Evolutionary conservation across 768 basidiomycete genomes (phyloP).

Genomic region (Chiua virens): DNA sequence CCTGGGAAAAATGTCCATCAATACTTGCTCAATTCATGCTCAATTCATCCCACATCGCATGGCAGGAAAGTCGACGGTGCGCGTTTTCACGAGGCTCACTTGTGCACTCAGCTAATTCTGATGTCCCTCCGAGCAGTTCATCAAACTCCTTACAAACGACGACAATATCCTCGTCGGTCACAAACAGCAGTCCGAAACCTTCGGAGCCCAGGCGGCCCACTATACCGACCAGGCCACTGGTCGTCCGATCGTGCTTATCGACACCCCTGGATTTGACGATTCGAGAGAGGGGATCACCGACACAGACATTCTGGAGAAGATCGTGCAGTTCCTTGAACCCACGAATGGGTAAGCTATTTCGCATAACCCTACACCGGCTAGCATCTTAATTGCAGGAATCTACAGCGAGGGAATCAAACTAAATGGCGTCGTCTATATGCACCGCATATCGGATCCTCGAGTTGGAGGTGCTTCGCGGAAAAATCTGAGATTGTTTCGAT

Average conservation of each 20-base stretch:
- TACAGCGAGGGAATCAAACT: slow-evolving; percentile 19
- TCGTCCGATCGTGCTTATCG: slow-evolving; percentile 14
- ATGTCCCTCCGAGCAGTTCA: background rate
- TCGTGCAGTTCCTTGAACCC: slow-evolving; percentile 4
- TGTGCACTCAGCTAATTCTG: background rate
- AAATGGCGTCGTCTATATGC: slow-evolving; percentile 46
- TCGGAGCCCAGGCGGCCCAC: background rate
- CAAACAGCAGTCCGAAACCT: slow-evolving; percentile 4
- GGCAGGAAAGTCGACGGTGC: slow-evolving; percentile 8
- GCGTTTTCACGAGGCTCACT: background rate
- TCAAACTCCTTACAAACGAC: slow-evolving; percentile 4
- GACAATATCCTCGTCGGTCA: slow-evolving; percentile 5
- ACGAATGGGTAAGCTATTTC: background rate
- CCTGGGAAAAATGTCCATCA: no score
- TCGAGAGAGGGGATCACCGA: slow-evolving; percentile 15
- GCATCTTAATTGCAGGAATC: background rate
- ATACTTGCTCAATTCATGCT: background rate
- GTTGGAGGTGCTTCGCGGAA: slow-evolving; percentile 41
- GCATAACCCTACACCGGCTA: background rate
- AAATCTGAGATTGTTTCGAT: slow-evolving; percentile 43
- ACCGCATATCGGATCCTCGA: slow-evolving; percentile 42
- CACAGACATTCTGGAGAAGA: slow-evolving; percentile 20
- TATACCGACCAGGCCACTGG: background rate
- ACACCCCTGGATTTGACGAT: slow-evolving; percentile 12
- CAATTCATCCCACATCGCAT: no score